Percentiles rank a stretch among this genome's conserved stretches.
Conservation (phyloP, 2,329 filamentous ascomycete genomes). For the Sphaerulina musiva region DNA sequence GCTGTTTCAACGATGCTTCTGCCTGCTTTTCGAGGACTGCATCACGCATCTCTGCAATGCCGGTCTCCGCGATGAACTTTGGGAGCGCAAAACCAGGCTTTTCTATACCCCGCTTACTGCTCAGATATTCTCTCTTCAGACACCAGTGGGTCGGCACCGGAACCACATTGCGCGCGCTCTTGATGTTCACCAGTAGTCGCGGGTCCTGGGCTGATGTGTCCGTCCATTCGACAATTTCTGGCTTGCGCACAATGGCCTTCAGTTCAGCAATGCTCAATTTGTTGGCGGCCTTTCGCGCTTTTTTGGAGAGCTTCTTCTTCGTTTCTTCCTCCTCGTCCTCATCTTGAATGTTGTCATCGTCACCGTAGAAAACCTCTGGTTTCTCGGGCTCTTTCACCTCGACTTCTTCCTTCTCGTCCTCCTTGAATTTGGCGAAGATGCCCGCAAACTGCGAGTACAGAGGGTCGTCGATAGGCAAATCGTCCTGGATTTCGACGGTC, state of each 20-base stretch:
- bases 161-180: slow-evolving; percentile 88
- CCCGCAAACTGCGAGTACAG: slow-evolving; percentile 77
- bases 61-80: slow-evolving; percentile 95
- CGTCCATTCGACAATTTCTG: slow-evolving; percentile 96
- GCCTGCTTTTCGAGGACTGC: slow-evolving; percentile 94
- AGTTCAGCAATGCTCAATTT: slow-evolving; percentile 92
- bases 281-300: slow-evolving; percentile 84
- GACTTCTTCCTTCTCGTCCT: slow-evolving; percentile 43
- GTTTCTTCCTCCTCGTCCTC: slow-evolving; percentile 66
- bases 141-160: slow-evolving; percentile 93
- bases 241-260: slow-evolving; percentile 83
- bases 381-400: slow-evolving; percentile 64
- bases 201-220: slow-evolving; percentile 89
- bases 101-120: slow-evolving; percentile 92
- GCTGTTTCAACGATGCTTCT: slow-evolving; percentile 85
- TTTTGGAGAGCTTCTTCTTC: slow-evolving; percentile 74
- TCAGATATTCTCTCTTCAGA: slow-evolving; percentile 92
- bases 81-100: slow-evolving; percentile 89
- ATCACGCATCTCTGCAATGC: slow-evolving; percentile 96
- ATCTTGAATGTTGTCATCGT: slow-evolving; percentile 80
- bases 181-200: slow-evolving; percentile 83
- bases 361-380: slow-evolving; percentile 74
- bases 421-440: slow-evolving; percentile 73
- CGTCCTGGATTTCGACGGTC: slow-evolving; percentile 21
- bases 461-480: slow-evolving; percentile 50